phyloP scores from a whole-genome alignment of 1,284 basidiomycete genomes.

The Mycena sp. region DNA sequence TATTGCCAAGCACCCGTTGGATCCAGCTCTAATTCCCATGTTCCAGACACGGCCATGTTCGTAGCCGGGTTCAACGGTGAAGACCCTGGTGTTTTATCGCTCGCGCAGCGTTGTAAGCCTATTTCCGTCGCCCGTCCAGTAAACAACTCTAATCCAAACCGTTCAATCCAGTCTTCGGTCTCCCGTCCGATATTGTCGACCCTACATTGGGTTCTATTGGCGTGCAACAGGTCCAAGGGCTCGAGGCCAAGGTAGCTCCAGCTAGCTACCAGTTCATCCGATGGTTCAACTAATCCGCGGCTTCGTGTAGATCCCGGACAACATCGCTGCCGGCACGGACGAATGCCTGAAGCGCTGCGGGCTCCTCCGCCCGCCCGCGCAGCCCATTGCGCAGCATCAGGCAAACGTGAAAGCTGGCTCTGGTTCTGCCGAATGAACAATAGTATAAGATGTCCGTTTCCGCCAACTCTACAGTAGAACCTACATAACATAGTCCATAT shows the following conservation, averaged over 20 bases:
- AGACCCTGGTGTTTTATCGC: constrained; percentile 46
- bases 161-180: constrained; percentile 41
- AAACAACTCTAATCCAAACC: not conserved
- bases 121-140: not conserved
- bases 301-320: constrained; percentile 48
- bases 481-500: too few relatives aligned
- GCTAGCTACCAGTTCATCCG: too few relatives aligned
- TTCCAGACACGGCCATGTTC: constrained; percentile 36
- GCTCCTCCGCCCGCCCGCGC: constrained; percentile 40
- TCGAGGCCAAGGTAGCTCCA: constrained; percentile 35
- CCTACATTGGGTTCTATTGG: constrained; percentile 48
- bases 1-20: not conserved
- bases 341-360: constrained; percentile 48
- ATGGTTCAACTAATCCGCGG: not conserved
- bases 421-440: too few relatives aligned
- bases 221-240: constrained; percentile 45
- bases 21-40: not conserved
- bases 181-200: constrained; percentile 48
- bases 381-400: constrained; percentile 49
- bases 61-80: constrained; percentile 48
- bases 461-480: too few relatives aligned
- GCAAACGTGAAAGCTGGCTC: constrained; percentile 38
- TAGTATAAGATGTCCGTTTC: too few relatives aligned
- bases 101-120: constrained; percentile 47
- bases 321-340: constrained; percentile 47